Evolutionary conservation across 305 asterid species (phyloP), one percentile per base, ranked within the genome.

Genomic region (Fraxinus platypoda): DNA sequence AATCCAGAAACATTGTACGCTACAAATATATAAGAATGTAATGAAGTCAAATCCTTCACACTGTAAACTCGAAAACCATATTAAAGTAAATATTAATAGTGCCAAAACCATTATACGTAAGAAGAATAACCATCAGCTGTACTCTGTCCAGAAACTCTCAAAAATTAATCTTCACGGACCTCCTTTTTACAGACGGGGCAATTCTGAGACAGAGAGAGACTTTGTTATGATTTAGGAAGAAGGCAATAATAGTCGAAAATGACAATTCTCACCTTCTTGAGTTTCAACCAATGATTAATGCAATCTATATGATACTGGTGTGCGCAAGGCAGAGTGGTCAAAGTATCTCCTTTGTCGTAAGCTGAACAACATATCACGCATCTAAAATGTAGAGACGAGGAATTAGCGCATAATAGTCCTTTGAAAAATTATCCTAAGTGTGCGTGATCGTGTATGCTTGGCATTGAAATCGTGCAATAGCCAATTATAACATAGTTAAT

Each of bases 101-200:
- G 6, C 59, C 59, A 15, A 49, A 49, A 15, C 57, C 57, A 46
- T 52, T 3, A 41, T 41, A 9, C 15, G 21, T 1, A 49, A 49
- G 59, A 7, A 15, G 59, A 5, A 49, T 5, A 72, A 64, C 28
- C 73, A 26, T 33, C 21, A 59, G 38, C 43, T 15, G 38, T n/a
- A 54, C 15, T 37, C 78, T 37, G 49, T 57, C 59, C 64, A 11
- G 46, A 37, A 21, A 68, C 73, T 46, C 19, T 64, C 25, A 77
- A 30, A 41, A 8, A 41, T 88, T 85, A 88, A 72, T 79, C 79
- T 13, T 83, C 90, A 77, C 54, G 66, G 81, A 88, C 90, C 87
- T 88, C 91, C 84, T 49, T 86, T 74, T 83, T 83, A 68, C 91
- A 88, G 59, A 88, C 85, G 1, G 89, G 91, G 83, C 91, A 88